phyloP scores from a whole-genome alignment of 2,329 filamentous ascomycete species.

The Tolypocladium paradoxum region DNA sequence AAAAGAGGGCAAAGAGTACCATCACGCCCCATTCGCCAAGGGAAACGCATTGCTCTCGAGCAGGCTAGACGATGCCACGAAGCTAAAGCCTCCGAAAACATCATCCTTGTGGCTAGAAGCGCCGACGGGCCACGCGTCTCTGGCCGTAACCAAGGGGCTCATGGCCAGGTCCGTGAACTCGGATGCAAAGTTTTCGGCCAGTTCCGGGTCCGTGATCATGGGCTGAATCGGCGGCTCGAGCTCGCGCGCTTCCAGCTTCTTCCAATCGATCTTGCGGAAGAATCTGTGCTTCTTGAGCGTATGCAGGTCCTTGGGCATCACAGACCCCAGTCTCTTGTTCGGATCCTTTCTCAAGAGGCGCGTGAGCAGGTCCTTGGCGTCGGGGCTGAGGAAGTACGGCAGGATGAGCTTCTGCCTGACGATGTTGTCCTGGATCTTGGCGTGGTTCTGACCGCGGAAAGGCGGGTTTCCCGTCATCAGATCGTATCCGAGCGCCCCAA shows the following conservation, averaged over 20 bases:
- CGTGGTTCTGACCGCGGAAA: constrained; percentile 81
- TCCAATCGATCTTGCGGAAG: constrained; percentile 96
- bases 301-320: constrained; percentile 79
- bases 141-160: constrained; percentile 53
- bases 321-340: constrained; percentile 73
- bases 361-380: constrained; percentile 89
- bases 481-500: constrained; percentile 86
- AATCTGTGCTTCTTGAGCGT: constrained; percentile 88
- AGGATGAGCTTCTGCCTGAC: constrained; percentile 81
- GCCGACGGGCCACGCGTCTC: constrained; percentile 28
- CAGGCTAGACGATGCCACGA: constrained; percentile 47
- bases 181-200: constrained; percentile 91
- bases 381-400: constrained; percentile 82
- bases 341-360: constrained; percentile 88
- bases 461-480: constrained; percentile 86
- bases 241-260: constrained; percentile 70
- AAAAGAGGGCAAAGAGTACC: not conserved
- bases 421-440: constrained; percentile 94
- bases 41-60: constrained; percentile 37
- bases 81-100: constrained; percentile 54
- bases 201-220: constrained; percentile 86
- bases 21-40: constrained; percentile 6
- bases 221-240: constrained; percentile 83
- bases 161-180: constrained; percentile 84
- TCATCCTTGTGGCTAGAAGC: constrained; percentile 35